phyloP scores from a whole-genome alignment of 345 rosid species.

The Brassica nigra region DNA sequence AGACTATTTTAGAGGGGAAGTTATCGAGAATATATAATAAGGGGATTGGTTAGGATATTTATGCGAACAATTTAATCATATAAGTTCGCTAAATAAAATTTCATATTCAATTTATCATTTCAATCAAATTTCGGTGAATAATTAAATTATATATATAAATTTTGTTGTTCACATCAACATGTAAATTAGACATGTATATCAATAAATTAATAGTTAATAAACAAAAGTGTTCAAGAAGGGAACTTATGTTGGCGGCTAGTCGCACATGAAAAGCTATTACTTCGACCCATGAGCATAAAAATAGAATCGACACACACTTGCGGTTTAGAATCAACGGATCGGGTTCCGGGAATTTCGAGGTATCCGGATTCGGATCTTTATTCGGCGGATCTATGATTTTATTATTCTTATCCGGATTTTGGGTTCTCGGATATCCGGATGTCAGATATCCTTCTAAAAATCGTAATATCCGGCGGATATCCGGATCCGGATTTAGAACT shows the following conservation, averaged over 20 bases:
- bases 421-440: too few species aligned
- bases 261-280: slow-evolving; percentile 21
- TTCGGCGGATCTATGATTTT: too few species aligned
- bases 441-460: too few species aligned
- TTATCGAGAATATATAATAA: slow-evolving; percentile 17
- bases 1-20: slow-evolving; percentile 46
- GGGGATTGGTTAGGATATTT: slow-evolving; percentile 32
- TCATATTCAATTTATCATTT: slow-evolving; percentile 14
- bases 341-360: too few species aligned
- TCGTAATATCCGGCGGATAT: too few species aligned
- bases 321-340: neutral
- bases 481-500: too few species aligned
- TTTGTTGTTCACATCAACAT: neutral
- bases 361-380: too few species aligned
- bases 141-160: neutral
- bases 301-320: neutral
- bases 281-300: slow-evolving; percentile 13
- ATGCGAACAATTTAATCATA: slow-evolving; percentile 22
- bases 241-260: slow-evolving; percentile 8
- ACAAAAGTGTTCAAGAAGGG: neutral
- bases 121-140: slow-evolving; percentile 1
- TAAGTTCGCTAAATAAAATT: neutral
- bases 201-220: neutral
- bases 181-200: neutral
- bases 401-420: too few species aligned